Conservation (phyloP, 1,284 basidiomycete species). For the Trametes sp. region DNA sequence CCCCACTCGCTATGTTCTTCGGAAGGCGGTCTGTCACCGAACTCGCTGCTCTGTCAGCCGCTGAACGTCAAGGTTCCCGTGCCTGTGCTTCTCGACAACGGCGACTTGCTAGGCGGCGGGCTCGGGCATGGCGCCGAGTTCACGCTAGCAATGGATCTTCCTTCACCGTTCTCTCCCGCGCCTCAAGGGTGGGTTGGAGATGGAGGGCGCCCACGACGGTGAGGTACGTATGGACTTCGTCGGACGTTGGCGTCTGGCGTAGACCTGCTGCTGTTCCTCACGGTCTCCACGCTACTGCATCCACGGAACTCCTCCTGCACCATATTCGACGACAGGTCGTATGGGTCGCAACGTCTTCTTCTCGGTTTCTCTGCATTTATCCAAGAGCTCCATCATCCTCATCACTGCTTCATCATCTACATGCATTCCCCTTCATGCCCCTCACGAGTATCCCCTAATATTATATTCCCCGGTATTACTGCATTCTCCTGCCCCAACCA, state of each 20-base stretch:
- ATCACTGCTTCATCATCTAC: slow-evolving; percentile 6
- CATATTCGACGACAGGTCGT: slow-evolving; percentile 15
- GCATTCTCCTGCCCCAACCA: slow-evolving; percentile 11
- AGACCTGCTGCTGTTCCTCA: not conserved
- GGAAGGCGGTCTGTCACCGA: slow-evolving; percentile 22
- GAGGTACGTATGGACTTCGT: not conserved
- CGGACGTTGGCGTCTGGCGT: not conserved
- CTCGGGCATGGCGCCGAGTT: slow-evolving; percentile 34
- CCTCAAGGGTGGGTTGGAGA: slow-evolving; percentile 23
- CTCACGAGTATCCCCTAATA: slow-evolving; percentile 19
- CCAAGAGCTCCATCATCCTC: slow-evolving; percentile 6
- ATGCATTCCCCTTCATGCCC: slow-evolving; percentile 6
- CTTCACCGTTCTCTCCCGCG: slow-evolving; percentile 19
- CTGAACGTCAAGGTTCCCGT: slow-evolving; percentile 33
- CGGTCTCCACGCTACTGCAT: not conserved
- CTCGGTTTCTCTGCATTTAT: not conserved
- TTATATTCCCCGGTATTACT: slow-evolving; percentile 27
- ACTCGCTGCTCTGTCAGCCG: slow-evolving; percentile 35
- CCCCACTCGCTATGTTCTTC: slow-evolving; percentile 3
- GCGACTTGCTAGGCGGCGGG: slow-evolving; percentile 22
- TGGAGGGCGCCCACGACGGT: slow-evolving; percentile 4
- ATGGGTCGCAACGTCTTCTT: slow-evolving; percentile 1
- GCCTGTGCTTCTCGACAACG: slow-evolving; percentile 31
- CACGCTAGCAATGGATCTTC: slow-evolving; percentile 40
- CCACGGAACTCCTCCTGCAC: not conserved